Evolutionary conservation across 352 stramenopile genomes (phyloP).

Genomic region (Globisporangium iwayamae): DNA sequence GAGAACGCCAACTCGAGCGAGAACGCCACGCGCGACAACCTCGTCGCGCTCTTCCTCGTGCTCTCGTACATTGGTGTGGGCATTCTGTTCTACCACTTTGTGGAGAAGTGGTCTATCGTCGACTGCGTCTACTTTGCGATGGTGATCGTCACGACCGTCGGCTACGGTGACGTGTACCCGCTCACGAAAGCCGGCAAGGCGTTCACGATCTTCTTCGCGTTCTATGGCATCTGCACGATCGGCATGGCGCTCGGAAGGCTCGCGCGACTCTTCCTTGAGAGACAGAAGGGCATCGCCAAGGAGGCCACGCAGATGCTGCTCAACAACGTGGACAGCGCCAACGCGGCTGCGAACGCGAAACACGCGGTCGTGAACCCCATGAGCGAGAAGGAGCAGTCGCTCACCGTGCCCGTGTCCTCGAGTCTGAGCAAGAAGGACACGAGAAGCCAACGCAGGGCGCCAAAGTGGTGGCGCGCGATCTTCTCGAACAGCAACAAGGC

Average conservation of each 20-base stretch:
- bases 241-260: conserved; percentile 59
- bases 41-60: conserved; percentile 44
- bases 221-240: conserved; percentile 71
- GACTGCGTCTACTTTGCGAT: conserved; percentile 91
- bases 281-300: conserved; percentile 56
- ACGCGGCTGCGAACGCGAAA: conserved; percentile 8
- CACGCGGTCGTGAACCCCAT: conserved; percentile 1
- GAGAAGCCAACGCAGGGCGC: conserved; percentile 4
- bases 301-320: conserved; percentile 50
- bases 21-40: conserved; percentile 22
- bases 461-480: conserved; percentile 35
- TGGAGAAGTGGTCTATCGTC: conserved; percentile 56
- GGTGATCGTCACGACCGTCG: conserved; percentile 91
- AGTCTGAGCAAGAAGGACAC: conserved; percentile 3
- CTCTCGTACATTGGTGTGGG: conserved; percentile 52
- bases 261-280: conserved; percentile 46
- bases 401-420: conserved; percentile 12
- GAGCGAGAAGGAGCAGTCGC: conserved; percentile 19
- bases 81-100: conserved; percentile 55
- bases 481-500: conserved; percentile 54
- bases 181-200: conserved; percentile 50
- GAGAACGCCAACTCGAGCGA: conserved; percentile 15
- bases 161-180: conserved; percentile 82
- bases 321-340: conserved; percentile 40
- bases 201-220: conserved; percentile 87